Base-by-base conservation (phyloP, 768 basidiomycete species). In the Tulasnella sp. region DNA sequence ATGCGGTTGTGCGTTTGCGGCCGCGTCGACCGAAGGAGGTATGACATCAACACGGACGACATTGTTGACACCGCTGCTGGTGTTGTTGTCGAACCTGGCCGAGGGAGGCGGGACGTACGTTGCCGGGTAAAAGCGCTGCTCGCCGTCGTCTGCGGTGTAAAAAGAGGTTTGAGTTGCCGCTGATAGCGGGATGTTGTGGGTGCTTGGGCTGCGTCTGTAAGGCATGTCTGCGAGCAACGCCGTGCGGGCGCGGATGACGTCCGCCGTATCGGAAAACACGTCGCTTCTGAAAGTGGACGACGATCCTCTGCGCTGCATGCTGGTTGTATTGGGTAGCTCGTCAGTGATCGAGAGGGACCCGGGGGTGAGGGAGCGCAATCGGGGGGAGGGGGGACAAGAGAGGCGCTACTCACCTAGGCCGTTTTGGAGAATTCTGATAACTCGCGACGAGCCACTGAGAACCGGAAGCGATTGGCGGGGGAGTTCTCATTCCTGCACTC, bases 141-240 rank as follows among this genome's bases (percentile, higher is more conserved):
- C 31, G 0, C 76, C 38, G 31, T 40, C 34, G 39, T 77, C 76
- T 27, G 52, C 52, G 27, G 75, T 48, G 44, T 19, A 16, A 12
- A 58, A 34, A 7, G 76, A 34, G 31, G 71, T 74, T 34, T 38
- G 78, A 31, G 78, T 40, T 38, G 52, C 44, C n/a, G 77, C 62
- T 48, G 73, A 46, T 24, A 52, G 38, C 18, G 78, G 71, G 27
- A 71, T 0, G 76, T 24, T 77, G 75, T 46, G 44, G 12, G 44
- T 48, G 36, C 36, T 48, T 31, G 75, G 48, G 38, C 36, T 38
- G 42, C 38, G 62, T 42, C 78, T 74, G 78, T 31, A 79, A 18
- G 78, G 78, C 73, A 79, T 72, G 56, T 79, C 78, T 8, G 78
- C 78, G 10, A 79, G 34, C 42, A 72, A 74, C 44, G 78, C 78